Evolutionary conservation across 1,284 basidiomycete species (phyloP), one percentile per base, ranked within the genome.

Genomic region (Leccinum fuscescens): DNA sequence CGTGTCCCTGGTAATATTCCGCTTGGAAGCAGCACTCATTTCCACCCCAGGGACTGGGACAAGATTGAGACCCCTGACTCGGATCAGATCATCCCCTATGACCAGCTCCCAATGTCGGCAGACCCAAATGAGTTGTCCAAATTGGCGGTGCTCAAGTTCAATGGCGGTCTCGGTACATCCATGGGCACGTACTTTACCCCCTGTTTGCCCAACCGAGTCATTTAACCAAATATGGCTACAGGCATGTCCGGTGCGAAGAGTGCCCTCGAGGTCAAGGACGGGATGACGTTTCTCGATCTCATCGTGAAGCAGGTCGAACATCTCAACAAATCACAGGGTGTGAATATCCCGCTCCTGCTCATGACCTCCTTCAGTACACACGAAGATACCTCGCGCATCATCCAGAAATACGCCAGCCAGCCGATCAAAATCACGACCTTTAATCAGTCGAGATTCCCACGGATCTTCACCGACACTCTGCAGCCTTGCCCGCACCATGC

Each of bases 341-440:
- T 88, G 67, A 84, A 96, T 77, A 93, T 97, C 37, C 95, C 94
- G 35, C 92, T 98, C 75, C 93, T 98, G 79, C 86, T 98, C 73
- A 97, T 98, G 96, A 97, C 96, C 74, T 96, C 94, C 64, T 98
- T 98, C 88, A 97, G 97, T 84, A 98, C 96, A 49, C 93, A 94
- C 75, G 93, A 96, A 59, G 94, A 96, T 76, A 96, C 94, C 58
- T 84, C 92, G 62, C 90, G 93, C 66, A 95, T 98, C 81, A 96
- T 98, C 78, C 95, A 98, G 78, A 98, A 98, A 80, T 98, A 98
- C 78, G 92, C 88, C 61, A 94, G 96, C 80, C 93, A 95, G 81
- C 93, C 94, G 74, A 86, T 96, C 71, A 89, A 91, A 73, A 94
- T 96, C 76, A 89, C 89, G 61, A 92, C 89, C 64, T 96, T 96